phyloP scores from a whole-genome alignment of 352 stramenopile species.

The Thraustochytrium sp. region DNA sequence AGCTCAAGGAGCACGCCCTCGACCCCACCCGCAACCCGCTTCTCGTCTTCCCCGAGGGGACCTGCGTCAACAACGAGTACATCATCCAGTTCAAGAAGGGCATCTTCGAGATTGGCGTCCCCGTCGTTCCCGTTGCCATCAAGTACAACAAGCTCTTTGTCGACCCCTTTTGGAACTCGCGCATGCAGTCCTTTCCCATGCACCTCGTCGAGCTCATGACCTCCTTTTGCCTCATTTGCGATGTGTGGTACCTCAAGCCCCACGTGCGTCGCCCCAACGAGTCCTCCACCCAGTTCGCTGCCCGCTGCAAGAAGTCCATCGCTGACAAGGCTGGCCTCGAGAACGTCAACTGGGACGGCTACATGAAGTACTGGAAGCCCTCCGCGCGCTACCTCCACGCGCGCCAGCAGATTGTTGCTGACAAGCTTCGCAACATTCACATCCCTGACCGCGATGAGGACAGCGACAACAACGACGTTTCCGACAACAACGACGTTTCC shows the following conservation, averaged over 20 bases:
- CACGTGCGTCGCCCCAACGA: constrained; percentile 29
- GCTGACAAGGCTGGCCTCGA: constrained; percentile 48
- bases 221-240: constrained; percentile 50
- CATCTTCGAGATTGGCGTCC: constrained; percentile 49
- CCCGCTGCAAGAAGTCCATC: constrained; percentile 47
- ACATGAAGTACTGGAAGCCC: constrained; percentile 53
- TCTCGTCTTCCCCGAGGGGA: constrained; percentile 52
- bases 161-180: constrained; percentile 49
- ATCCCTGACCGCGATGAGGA: not conserved
- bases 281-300: constrained; percentile 43
- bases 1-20: constrained; percentile 46
- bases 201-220: constrained; percentile 51
- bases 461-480: not conserved
- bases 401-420: constrained; percentile 30
- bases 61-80: constrained; percentile 53
- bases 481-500: not conserved
- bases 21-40: constrained; percentile 44
- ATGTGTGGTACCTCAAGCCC: constrained; percentile 50
- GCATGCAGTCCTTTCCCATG: constrained; percentile 44
- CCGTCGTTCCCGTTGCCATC: constrained; percentile 50
- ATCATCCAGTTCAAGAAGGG: constrained; percentile 50
- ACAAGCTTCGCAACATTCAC: constrained; percentile 29
- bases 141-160: constrained; percentile 54
- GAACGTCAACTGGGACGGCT: constrained; percentile 50
- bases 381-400: constrained; percentile 45